Evolutionary conservation across 176 grass and related monocot genomes (phyloP), one percentile per base, ranked within the genome.

Genomic region (Tillandsia leiboldiana): DNA sequence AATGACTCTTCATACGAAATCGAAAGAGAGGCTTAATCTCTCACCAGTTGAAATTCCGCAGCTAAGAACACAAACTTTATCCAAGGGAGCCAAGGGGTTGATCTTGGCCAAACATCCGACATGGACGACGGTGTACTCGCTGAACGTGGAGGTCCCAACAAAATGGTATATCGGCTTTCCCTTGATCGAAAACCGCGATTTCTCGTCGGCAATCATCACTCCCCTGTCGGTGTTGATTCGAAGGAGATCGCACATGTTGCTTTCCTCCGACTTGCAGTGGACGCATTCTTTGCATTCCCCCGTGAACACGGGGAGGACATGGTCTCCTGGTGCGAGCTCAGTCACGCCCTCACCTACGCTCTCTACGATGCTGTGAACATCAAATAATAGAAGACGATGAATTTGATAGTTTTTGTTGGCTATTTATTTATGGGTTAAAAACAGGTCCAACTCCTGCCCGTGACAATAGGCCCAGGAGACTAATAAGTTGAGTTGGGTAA

Each of bases 231-330:
- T 89, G 51, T 96, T 91, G 59, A 96, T 96, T 77, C 87, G 78
- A 15, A 96, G 82, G 33, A 90, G 84, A 76, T 85, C 82, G 77
- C 91, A 96, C 87, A 96, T 91, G 73, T 96, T 96, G 82, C 91
- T 96, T 26, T 96, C 87, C 6, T 81, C 68, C 0, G 82, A 87
- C 49, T 87, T 91, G 77, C 91, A 96, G 50, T 96, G 91, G 8
- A 68, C 51, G 10, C 91, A 91, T 51, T 96, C 91, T 62, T 83
- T 96, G 50, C 91, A 96, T 59, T 96, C 91, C 64, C 91, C 91
- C 42, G 91, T 96, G 79, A 96, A 96, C 12, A 96, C 84, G 14
- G 91, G 91, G 9, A 96, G 91, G 11, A 96, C 91, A 74, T 96
- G 91, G 70, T 96, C 91, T 22, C 91, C 91, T 48, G 91, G 84